A percentile compares a stretch with the other conserved stretches of the same genome.
Evolutionary conservation across 2,329 filamentous ascomycete genomes (phyloP).

Genomic region (Calonectria honghensis): DNA sequence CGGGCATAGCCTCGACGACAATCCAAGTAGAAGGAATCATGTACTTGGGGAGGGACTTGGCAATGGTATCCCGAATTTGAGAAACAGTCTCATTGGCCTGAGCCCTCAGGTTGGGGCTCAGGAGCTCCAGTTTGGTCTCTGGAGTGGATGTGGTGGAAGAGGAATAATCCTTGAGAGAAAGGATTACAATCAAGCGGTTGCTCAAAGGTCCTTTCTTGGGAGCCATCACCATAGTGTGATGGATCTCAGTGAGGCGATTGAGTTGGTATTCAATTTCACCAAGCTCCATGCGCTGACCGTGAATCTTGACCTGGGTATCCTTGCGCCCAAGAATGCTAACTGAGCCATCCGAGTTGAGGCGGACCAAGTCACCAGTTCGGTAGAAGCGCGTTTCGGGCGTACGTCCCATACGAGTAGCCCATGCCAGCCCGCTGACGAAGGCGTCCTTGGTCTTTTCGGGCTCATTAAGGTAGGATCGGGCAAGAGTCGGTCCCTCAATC

Average conservation of each 20-base stretch:
- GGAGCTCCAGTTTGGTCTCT: constrained; percentile 3
- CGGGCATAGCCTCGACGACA: constrained; percentile 34
- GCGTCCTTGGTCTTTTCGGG: neutral
- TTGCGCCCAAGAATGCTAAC: constrained; percentile 71
- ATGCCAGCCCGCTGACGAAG: constrained; percentile 5
- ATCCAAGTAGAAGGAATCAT: constrained; percentile 48
- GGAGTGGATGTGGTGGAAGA: constrained; percentile 1
- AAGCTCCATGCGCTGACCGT: constrained; percentile 73
- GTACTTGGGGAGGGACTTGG: constrained; percentile 42
- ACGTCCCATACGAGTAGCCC: neutral
- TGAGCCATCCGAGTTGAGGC: constrained; percentile 62
- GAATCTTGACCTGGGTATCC: constrained; percentile 55
- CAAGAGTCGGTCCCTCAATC: constrained; percentile 3
- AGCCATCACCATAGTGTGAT: constrained; percentile 61
- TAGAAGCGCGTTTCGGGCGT: constrained; percentile 54
- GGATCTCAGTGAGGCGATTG: constrained; percentile 74
- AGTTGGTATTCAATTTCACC: constrained; percentile 63
- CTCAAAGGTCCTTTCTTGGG: constrained; percentile 55
- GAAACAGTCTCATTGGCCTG: neutral
- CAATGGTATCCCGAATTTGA: constrained; percentile 31
- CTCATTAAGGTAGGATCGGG: neutral
- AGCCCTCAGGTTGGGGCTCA: neutral
- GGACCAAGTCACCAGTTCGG: constrained; percentile 69
- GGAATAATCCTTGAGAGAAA: constrained; percentile 31
- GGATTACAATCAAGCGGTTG: constrained; percentile 37